Percentiles rank a stretch among this genome's conserved stretches.
These are phyloP conservation scores for Talaromyces stipitatus DNA, from an alignment of 495 filamentous ascomycete genomes.

Conservation along the genomic window DNA sequence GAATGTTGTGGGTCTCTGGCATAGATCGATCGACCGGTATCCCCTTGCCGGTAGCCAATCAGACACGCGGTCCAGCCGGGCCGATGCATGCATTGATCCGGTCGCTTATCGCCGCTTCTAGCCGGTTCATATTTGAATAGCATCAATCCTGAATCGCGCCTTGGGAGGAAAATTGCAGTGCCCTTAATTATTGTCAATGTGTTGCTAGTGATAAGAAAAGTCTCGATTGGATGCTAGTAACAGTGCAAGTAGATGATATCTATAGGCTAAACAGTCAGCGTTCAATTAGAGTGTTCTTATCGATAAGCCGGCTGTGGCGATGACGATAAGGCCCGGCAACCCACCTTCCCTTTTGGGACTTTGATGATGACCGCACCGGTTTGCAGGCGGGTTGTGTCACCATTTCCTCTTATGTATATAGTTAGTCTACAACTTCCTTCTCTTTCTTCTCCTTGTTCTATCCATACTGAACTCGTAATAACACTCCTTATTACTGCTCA, in stretches of 20 bases:
- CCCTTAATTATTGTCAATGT: no score
- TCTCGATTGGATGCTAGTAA: no score
- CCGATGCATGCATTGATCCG: neutral
- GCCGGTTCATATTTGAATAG: neutral
- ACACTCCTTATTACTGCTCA: neutral
- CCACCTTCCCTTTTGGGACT: conserved; percentile 2
- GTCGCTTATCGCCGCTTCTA: conserved; percentile 2
- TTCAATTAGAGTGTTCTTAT: no score
- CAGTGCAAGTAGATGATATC: no score
- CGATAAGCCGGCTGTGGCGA: neutral
- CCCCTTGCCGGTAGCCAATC: conserved; percentile 6
- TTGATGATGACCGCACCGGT: neutral
- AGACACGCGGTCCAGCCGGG: conserved; percentile 3
- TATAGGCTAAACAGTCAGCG: no score
- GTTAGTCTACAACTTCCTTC: neutral
- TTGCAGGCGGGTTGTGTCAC: neutral
- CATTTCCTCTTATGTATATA: neutral
- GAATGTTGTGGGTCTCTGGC: neutral
- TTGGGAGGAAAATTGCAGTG: no score
- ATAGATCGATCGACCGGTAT: conserved; percentile 6
- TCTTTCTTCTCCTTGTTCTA: neutral
- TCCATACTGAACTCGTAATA: neutral
- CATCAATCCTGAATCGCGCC: neutral
- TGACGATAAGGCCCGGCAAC: neutral
- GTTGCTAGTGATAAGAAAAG: neutral